A percentile compares a stretch with the other conserved stretches of the same genome.
phyloP scores from a whole-genome alignment of 805 yeast genomes.

The Candida namnaoensis region DNA sequence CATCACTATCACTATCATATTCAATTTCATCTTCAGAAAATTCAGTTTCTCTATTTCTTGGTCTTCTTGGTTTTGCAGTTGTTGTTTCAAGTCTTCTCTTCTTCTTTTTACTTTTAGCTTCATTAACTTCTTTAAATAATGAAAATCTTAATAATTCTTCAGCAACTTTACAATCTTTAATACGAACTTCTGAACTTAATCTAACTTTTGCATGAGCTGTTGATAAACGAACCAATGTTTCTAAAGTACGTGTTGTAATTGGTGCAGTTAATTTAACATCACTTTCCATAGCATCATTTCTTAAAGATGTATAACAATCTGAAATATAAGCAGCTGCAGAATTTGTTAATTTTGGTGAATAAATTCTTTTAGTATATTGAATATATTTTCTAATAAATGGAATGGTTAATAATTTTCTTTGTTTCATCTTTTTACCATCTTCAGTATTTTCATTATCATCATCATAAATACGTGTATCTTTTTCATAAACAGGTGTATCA shows the following conservation, averaged over 20 bases:
- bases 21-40: constrained; percentile 3
- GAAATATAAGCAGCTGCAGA: constrained; percentile 78
- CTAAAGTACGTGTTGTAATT: constrained; percentile 96
- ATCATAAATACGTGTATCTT: constrained; percentile 42
- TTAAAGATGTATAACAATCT: constrained; percentile 65
- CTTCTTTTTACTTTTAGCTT: constrained; percentile 23
- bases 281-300: constrained; percentile 59
- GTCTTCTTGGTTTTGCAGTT: constrained; percentile 1
- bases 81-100: constrained; percentile 18
- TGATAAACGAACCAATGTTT: constrained; percentile 87
- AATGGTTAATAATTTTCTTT: constrained; percentile 54
- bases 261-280: constrained; percentile 82
- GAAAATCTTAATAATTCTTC: constrained; percentile 81
- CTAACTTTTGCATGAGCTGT: constrained; percentile 98
- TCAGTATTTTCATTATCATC: neutral
- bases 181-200: constrained; percentile 64
- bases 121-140: constrained; percentile 64
- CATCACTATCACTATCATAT: constrained; percentile 16
- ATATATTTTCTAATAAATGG: constrained; percentile 86
- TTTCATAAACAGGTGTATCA: constrained; percentile 55
- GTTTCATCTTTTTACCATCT: constrained; percentile 21
- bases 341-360: constrained; percentile 70
- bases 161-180: constrained; percentile 78
- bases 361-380: constrained; percentile 87
- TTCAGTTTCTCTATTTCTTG: constrained; percentile 6